Conservation (phyloP, 305 asterid species). For the Solanum hybrid region DNA sequence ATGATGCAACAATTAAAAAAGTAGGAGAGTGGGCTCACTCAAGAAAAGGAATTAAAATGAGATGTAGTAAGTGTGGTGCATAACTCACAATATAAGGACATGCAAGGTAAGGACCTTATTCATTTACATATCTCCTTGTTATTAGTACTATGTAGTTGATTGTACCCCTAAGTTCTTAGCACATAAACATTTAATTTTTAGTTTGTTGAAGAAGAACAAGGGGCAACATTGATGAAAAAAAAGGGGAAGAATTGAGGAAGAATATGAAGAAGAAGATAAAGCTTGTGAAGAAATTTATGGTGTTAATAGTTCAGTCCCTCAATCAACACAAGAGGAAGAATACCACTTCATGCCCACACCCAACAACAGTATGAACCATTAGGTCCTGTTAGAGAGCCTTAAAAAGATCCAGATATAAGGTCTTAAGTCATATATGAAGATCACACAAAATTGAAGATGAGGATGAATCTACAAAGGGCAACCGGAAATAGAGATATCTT, state of each 20-base stretch:
- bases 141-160: background rate
- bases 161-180: background rate
- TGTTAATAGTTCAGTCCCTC: background rate
- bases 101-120: background rate
- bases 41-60: background rate
- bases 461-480: too few relatives aligned
- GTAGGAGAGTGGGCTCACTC: background rate
- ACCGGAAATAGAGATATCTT: too few relatives aligned
- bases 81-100: background rate
- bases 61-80: background rate
- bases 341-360: too few relatives aligned
- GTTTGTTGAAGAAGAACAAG: background rate
- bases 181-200: background rate
- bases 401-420: too few relatives aligned
- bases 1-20: too few relatives aligned
- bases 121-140: too few relatives aligned
- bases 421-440: too few relatives aligned
- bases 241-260: background rate
- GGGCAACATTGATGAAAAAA: background rate
- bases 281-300: background rate
- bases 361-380: too few relatives aligned
- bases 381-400: background rate
- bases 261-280: background rate
- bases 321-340: background rate
- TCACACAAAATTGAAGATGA: too few relatives aligned